These are phyloP conservation scores for Tephrocybe sp. DNA, from an alignment of 768 basidiomycete genomes.

Conservation along the genomic window DNA sequence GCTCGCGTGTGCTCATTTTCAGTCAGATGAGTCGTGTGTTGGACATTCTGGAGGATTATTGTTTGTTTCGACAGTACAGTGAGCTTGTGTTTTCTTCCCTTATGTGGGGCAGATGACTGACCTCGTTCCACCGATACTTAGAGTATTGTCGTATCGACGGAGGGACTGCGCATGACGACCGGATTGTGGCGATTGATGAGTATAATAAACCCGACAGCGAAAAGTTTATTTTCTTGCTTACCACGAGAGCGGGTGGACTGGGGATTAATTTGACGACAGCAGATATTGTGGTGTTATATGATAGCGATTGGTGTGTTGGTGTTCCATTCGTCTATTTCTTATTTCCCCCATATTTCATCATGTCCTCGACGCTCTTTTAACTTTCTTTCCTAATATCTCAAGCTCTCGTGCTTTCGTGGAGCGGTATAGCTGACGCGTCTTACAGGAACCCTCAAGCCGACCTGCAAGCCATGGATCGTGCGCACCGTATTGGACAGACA, in stretches of 20 bases:
- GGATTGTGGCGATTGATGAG: slow-evolving; percentile 93
- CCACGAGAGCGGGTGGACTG: slow-evolving; percentile 94
- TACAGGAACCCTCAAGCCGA: slow-evolving; percentile 97
- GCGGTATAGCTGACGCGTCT: not conserved
- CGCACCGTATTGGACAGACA: slow-evolving; percentile 94
- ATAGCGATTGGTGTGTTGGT: slow-evolving; percentile 81
- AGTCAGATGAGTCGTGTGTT: slow-evolving; percentile 99
- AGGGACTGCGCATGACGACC: slow-evolving; percentile 93
- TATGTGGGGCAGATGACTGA: not conserved
- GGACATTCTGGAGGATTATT: slow-evolving; percentile 97
- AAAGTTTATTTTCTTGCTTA: slow-evolving; percentile 94
- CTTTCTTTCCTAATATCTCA: too few relatives aligned
- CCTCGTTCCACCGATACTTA: slow-evolving; percentile 23
- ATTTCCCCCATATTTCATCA: not conserved
- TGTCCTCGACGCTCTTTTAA: too few relatives aligned
- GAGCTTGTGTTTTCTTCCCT: slow-evolving; percentile 25
- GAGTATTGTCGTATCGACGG: slow-evolving; percentile 98
- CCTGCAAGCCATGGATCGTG: slow-evolving; percentile 97
- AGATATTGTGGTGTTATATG: slow-evolving; percentile 93
- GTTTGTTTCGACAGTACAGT: slow-evolving; percentile 89
- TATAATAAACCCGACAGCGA: slow-evolving; percentile 94
- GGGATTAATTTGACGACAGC: slow-evolving; percentile 96
- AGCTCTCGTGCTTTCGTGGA: not conserved
- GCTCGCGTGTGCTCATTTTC: slow-evolving; percentile 95
- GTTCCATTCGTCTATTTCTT: not conserved